Percentiles rank a stretch among this genome's conserved stretches.
phyloP scores from a whole-genome alignment of 345 rosid species.

The Populus euphratica region DNA sequence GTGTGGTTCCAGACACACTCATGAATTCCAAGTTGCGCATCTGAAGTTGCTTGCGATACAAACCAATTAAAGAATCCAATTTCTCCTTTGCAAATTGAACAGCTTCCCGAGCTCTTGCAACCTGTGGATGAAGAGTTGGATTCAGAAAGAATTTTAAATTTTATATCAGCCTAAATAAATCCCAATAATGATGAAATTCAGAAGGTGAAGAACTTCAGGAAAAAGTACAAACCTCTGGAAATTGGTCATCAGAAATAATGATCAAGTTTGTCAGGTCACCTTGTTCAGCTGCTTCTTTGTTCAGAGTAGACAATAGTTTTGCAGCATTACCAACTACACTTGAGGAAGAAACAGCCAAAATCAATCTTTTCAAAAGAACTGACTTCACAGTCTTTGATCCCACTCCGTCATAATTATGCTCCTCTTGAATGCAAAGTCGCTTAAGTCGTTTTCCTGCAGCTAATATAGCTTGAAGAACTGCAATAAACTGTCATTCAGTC shows the following conservation, averaged over 20 bases:
- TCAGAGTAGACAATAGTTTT: conserved; percentile 59
- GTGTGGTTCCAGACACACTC: conserved; percentile 60
- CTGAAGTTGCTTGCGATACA: conserved; percentile 48
- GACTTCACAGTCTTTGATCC: conserved; percentile 37
- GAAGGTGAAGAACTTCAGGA: conserved; percentile 1
- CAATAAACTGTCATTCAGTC: conserved; percentile 62
- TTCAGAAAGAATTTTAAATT: not conserved
- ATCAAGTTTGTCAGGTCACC: conserved; percentile 66
- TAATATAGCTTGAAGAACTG: conserved; percentile 77
- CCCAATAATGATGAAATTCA: not conserved
- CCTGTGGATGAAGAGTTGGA: conserved; percentile 37
- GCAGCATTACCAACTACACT: conserved; percentile 58
- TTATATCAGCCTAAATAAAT: not conserved
- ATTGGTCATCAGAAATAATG: conserved; percentile 51
- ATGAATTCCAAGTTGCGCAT: conserved; percentile 49
- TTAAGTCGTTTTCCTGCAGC: conserved; percentile 72
- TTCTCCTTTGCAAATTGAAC: conserved; percentile 60
- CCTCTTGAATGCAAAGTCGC: conserved; percentile 51
- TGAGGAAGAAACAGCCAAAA: conserved; percentile 67
- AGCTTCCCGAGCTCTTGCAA: conserved; percentile 59
- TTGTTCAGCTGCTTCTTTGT: conserved; percentile 73
- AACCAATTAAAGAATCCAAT: conserved; percentile 46
- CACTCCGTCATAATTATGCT: conserved; percentile 22
- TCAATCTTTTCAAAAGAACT: conserved; percentile 55
- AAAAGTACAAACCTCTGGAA: conserved; percentile 59